These are phyloP conservation scores for Globisporangium barbulae DNA, from an alignment of 352 stramenopile genomes.

Conservation along the genomic window DNA sequence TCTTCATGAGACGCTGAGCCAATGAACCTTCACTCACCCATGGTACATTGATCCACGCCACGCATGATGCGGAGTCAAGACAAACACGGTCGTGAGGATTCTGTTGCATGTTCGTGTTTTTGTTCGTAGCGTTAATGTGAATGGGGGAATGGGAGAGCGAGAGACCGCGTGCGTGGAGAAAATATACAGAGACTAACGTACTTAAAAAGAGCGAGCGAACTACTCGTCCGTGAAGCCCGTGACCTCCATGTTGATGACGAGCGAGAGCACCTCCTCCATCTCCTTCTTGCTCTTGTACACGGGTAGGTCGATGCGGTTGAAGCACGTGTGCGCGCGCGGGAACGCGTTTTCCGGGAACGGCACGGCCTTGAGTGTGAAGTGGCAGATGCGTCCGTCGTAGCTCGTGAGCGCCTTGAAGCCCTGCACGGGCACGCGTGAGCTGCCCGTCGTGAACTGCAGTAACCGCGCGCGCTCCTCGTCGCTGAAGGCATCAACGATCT, in stretches of 20 bases:
- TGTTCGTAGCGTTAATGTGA: background rate
- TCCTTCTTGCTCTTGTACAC: constrained; percentile 92
- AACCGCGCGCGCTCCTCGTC: constrained; percentile 52
- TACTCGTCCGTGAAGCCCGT: constrained; percentile 88
- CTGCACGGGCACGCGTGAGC: constrained; percentile 55
- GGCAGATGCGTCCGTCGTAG: constrained; percentile 55
- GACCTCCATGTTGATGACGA: constrained; percentile 94
- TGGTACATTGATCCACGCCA: background rate
- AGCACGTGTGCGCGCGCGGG: constrained; percentile 75
- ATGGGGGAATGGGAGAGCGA: background rate
- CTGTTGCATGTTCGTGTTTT: background rate
- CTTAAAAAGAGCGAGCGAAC: background rate
- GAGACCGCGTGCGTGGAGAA: background rate
- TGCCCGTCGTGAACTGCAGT: constrained; percentile 56
- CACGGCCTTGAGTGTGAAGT: constrained; percentile 63
- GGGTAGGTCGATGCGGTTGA: constrained; percentile 87
- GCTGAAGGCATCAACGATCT: constrained; percentile 50
- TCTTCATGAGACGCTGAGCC: background rate
- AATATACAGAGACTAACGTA: constrained; percentile 8
- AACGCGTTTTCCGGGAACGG: constrained; percentile 53
- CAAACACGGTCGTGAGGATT: background rate
- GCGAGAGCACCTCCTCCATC: constrained; percentile 90
- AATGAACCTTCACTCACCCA: background rate
- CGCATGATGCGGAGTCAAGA: no score
- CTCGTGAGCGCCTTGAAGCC: constrained; percentile 63